phyloP scores from a whole-genome alignment of 1,139 yeast genomes.

The Torulaspora globosa region DNA sequence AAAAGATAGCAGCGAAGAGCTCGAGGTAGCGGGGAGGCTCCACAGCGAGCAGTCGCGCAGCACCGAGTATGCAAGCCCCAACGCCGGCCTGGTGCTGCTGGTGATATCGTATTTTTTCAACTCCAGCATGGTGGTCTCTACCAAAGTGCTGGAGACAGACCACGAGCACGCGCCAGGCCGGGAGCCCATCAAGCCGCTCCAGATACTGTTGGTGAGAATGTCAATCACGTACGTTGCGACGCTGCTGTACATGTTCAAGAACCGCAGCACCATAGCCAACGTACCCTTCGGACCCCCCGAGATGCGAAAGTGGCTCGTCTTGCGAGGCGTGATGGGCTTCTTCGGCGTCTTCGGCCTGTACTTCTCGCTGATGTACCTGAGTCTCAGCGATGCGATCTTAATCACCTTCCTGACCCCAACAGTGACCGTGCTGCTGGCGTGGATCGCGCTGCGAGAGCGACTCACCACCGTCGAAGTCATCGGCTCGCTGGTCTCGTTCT shows the following conservation, averaged over 20 bases:
- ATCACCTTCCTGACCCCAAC: conserved; percentile 77
- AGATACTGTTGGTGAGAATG: conserved; percentile 76
- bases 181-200: conserved; percentile 59
- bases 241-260: conserved; percentile 48
- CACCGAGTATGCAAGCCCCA: conserved; percentile 27
- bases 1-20: conserved; percentile 1
- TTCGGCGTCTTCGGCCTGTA: conserved; percentile 75
- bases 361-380: conserved; percentile 66
- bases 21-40: background rate
- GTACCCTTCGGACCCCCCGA: conserved; percentile 71
- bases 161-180: conserved; percentile 23
- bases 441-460: conserved; percentile 60
- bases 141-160: conserved; percentile 67
- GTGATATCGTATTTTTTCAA: conserved; percentile 65
- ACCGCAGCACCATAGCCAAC: conserved; percentile 46
- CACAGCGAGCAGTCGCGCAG: background rate
- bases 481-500: conserved; percentile 64
- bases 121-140: conserved; percentile 69
- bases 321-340: conserved; percentile 75
- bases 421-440: conserved; percentile 72
- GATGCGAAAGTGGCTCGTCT: conserved; percentile 49
- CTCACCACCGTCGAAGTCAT: conserved; percentile 62
- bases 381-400: conserved; percentile 75
- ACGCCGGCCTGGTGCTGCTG: conserved; percentile 42
- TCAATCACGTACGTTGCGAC: conserved; percentile 60